phyloP scores from a whole-genome alignment of 345 rosid species.

The Anacardium occidentale region DNA sequence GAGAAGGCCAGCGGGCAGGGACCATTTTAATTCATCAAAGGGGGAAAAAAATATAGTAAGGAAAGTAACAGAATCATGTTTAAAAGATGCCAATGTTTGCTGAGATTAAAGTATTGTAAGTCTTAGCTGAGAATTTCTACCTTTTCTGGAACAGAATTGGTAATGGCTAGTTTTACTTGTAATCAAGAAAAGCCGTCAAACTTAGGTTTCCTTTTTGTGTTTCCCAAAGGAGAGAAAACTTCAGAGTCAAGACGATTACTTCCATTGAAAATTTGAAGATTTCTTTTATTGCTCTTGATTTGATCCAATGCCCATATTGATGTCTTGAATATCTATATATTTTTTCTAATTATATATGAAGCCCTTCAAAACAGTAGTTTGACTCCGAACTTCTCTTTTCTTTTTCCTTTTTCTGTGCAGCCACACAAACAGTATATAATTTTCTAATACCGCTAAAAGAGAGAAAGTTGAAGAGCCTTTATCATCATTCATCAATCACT shows the following conservation, averaged over 20 bases:
- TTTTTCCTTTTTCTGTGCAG: neutral
- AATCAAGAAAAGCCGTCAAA: no score
- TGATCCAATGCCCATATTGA: neutral
- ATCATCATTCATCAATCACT: conserved; percentile 14
- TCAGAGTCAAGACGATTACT: neutral
- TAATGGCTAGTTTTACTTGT: no score
- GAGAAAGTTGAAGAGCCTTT: conserved; percentile 11
- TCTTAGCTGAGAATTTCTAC: neutral
- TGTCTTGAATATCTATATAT: neutral
- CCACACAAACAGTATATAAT: neutral
- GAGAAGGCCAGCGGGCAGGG: neutral
- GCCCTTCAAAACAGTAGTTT: neutral
- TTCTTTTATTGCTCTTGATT: neutral
- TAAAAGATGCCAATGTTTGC: neutral
- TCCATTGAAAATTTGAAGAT: neutral
- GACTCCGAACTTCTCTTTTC: neutral
- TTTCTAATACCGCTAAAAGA: neutral
- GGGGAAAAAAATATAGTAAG: neutral
- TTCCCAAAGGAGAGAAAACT: neutral
- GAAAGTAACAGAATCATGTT: neutral
- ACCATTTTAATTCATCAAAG: neutral
- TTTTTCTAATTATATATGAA: no score
- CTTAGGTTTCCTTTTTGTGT: no score
- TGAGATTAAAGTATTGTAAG: no score
- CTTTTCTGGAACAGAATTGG: neutral